Percentiles rank a stretch among this genome's conserved stretches.
Conservation (phyloP, 2,329 filamentous ascomycete species). For the Fusarium musae region DNA sequence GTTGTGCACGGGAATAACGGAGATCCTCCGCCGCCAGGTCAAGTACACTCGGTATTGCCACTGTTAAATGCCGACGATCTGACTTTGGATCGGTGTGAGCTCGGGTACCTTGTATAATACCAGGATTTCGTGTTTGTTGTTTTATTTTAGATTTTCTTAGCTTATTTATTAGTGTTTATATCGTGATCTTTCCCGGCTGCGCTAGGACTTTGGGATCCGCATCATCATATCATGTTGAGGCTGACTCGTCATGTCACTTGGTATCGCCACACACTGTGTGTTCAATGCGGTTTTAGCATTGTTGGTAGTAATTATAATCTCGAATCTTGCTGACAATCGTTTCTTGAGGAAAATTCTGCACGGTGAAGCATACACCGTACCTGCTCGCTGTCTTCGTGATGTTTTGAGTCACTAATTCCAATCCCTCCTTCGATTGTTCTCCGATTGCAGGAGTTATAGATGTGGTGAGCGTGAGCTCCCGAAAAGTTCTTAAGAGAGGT, state of each 20-base stretch:
- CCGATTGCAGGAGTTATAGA: too few relatives aligned
- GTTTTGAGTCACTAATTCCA: neutral
- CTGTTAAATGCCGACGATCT: neutral
- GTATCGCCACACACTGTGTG: neutral
- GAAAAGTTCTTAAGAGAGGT: fast-evolving
- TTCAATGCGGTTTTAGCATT: fast-evolving
- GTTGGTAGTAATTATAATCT: fast-evolving
- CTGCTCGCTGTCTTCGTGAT: neutral
- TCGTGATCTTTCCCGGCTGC: neutral
- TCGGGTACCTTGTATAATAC: neutral
- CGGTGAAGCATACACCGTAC: neutral
- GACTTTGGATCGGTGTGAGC: neutral
- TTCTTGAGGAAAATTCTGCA: neutral
- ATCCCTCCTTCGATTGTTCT: too few relatives aligned
- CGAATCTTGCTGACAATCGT: fast-evolving
- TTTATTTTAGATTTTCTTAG: neutral
- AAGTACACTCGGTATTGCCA: neutral
- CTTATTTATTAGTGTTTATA: neutral
- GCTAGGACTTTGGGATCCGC: neutral
- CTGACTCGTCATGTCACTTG: neutral
- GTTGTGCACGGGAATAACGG: neutral
- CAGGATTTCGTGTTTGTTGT: neutral
- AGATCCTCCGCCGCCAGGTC: neutral
- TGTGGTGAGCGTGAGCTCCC: neutral
- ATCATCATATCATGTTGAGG: neutral